Evolutionary conservation across 2,329 filamentous ascomycete species (phyloP), one percentile per base, ranked within the genome.

Genomic region (Septoria linicola): DNA sequence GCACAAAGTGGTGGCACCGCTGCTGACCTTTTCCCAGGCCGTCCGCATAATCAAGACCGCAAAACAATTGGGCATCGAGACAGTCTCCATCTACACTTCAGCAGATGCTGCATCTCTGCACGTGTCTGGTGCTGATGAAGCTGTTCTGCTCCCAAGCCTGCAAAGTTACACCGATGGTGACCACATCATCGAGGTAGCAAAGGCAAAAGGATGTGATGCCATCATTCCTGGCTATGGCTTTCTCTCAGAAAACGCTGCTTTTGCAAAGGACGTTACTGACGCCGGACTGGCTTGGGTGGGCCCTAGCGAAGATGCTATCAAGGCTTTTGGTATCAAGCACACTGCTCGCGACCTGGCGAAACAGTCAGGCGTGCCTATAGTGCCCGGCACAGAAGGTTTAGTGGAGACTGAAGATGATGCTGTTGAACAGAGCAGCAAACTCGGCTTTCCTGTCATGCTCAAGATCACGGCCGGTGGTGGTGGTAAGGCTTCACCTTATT

Each of bases 221-320:
- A 75, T 87, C 13, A 81, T 84, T 42, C 83, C 83, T 0, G 83
- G 84, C 1, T 87, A 87, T 68, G 84, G 84, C 0, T 86, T 85
- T 53, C 67, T 87, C 1, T 79, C 79, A 0, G 83, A 87, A 52
- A 83, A 85, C 61, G 75, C 80, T 3, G 73, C 78, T 3, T 86
- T 87, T 62, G 82, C 83, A 0, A 64, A 72, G 17, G 68, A 71
- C 0, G 77, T 83, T 0, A 65, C 71, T 17, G 69, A 74, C 7
- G 77, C 76, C 1, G 83, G 81, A 0, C 71, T 87, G 53, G 70
- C 72, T 1, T 87, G 80, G 71, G 74, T 81, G 11, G 83, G 84
- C 5, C 57, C 57, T 1, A 41, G 47, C 30, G 48, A 56, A 41
- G 46, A 51, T 47, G 54, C 54, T 4, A 59, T 60, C 27, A 56